Evolutionary conservation across 2,329 filamentous ascomycete species (phyloP), one percentile per base, ranked within the genome.

Genomic region (Botrytis tulipae): DNA sequence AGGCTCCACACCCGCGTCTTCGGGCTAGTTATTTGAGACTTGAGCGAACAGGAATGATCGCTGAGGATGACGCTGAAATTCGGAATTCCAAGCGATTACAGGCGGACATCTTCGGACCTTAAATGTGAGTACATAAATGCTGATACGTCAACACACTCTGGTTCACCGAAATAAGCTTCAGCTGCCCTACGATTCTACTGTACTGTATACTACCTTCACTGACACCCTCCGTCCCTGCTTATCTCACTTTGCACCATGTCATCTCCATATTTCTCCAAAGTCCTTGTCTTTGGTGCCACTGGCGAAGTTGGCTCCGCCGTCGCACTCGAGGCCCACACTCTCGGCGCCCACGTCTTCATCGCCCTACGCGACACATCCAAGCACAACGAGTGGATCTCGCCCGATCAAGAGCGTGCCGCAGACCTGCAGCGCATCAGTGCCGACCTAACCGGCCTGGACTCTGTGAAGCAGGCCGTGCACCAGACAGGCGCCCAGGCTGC

Each of bases 251-350:
- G 29, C 29, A 61, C 29, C 59, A 61, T 61, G 59, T 35, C 59
- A 61, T 61, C 59, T 61, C 59, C 59, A 61, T 29, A 61, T 61
- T 61, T 61, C 29, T 61, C 40, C 46, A 74, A 72, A 69, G 54
- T 66, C 14, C 83, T 88, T 71, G 79, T 88, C 71, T 87, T 88
- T 74, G 86, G 86, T 35, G 82, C 86, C 25, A 86, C 86, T 18
- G 86, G 86, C 63, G 77, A 77, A 14, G 83, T 87, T 44, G 86
- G 82, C 65, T 83, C 82, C 37, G 77, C 78, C 14, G 80, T 82
- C 4, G 85, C 86, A 8, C 79, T 76, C 22, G 79, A 80, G 42
- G 84, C 85, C 42, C 79, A 80, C 16, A 72, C 80, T 46, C 80
- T 79, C 46, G 85, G 84, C 25, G 83, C 83, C 48, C 83, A 83